Evolutionary conservation across 1,139 yeast genomes (phyloP), one percentile per base, ranked within the genome.

Genomic region (Hansenula lynferdii): DNA sequence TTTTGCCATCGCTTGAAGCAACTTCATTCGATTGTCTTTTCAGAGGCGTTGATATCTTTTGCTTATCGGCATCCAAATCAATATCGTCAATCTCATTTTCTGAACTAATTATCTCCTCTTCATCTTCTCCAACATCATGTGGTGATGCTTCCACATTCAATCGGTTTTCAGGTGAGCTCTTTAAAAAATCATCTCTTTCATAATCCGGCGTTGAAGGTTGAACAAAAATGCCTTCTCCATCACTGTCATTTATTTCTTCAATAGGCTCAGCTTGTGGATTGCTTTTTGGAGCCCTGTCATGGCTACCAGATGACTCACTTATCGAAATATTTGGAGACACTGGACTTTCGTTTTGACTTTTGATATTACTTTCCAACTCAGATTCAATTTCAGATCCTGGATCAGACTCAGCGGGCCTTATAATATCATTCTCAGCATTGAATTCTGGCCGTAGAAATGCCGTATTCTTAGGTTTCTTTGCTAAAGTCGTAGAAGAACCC

Each of bases 361-460:
- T n/a, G n/a, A n/a, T n/a, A n/a, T n/a, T n/a, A n/a, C 5, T n/a
- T n/a, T n/a, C n/a, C n/a, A n/a, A n/a, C n/a, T n/a, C n/a, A n/a
- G n/a, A n/a, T n/a, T 14, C 18, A 14, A 3, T 6, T 25, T 25
- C 29, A 14, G 20, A 5, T 12, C 6, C 29, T n/a, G 3, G 16
- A n/a, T 28, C 23, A 11, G 14, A 6, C 6, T 17, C 30, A 6
- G 10, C 9, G 5, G 3, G 16, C 19, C 31, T 19, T 28, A n/a
- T n/a, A 3, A 12, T 19, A 8, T 28, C 28, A 8, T 31, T 32
- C 14, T 25, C 31, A 14, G 15, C 36, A 26, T 34, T 19, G 20
- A 14, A 3, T 14, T 19, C 38, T 7, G 41, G 20, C 43, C 48
- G 40, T 21, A 41, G 28, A 38, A 22, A 42, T 8, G 7, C 25